Conservation (phyloP, 805 yeast genomes). For the Candida koratica region DNA sequence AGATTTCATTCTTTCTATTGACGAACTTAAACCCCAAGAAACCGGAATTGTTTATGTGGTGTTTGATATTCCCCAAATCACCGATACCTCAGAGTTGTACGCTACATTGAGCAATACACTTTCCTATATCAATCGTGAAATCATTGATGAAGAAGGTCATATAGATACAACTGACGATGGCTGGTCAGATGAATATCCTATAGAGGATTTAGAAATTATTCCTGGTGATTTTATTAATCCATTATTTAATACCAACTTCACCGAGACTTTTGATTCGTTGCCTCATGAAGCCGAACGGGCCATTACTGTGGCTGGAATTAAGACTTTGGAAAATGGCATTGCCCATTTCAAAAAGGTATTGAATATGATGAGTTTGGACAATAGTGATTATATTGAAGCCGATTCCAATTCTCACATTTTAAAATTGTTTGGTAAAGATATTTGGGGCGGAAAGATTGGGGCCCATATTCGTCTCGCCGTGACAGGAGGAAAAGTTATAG, state of each 20-base stretch:
- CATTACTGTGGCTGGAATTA: conserved; percentile 52
- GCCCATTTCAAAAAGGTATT: conserved; percentile 49
- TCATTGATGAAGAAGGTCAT: conserved; percentile 59
- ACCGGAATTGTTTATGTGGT: conserved; percentile 78
- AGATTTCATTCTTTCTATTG: conserved; percentile 72
- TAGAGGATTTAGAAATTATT: conserved; percentile 68
- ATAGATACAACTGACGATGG: conserved; percentile 72
- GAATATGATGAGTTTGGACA: conserved; percentile 60
- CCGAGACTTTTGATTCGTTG: conserved; percentile 69
- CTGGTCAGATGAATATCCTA: conserved; percentile 87
- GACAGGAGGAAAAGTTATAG: conserved; percentile 56
- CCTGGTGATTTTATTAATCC: conserved; percentile 85
- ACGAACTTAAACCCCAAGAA: conserved; percentile 63
- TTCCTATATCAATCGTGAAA: conserved; percentile 73
- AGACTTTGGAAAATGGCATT: conserved; percentile 40
- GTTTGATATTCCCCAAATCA: conserved; percentile 55
- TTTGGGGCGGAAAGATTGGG: conserved; percentile 56
- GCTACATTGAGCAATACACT: conserved; percentile 61
- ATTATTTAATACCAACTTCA: conserved; percentile 72
- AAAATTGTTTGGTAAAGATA: conserved; percentile 79
- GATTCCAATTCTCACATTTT: conserved; percentile 64
- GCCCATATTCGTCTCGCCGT: conserved; percentile 46
- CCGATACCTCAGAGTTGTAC: conserved; percentile 26
- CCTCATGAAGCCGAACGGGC: conserved; percentile 59
- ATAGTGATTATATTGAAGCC: conserved; percentile 58